Evolutionary conservation across 2,329 filamentous ascomycete genomes (phyloP).

Genomic region (Paracoccidioides brasiliensis): DNA sequence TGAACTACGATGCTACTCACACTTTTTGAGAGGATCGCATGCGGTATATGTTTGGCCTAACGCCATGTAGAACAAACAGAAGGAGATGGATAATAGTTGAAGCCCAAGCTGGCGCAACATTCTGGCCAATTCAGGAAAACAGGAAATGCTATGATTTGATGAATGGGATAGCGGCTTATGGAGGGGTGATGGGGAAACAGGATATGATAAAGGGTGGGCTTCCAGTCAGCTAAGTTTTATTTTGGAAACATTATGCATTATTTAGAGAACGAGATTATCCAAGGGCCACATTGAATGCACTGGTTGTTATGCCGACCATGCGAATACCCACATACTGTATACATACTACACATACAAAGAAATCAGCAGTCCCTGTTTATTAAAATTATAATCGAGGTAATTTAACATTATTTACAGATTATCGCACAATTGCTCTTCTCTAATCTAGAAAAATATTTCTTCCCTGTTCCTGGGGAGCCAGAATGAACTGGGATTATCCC

Average conservation of each 20-base stretch:
- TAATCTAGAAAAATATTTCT: too few relatives aligned
- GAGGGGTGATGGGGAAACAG: too few relatives aligned
- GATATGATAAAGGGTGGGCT: too few relatives aligned
- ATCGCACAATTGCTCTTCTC: too few relatives aligned
- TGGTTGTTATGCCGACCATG: not conserved
- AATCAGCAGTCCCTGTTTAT: not conserved
- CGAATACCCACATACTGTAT: not conserved
- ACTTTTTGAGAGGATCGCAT: slow-evolving; percentile 51
- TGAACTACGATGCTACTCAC: slow-evolving; percentile 9
- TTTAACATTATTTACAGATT: too few relatives aligned
- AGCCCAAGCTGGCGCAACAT: not conserved
- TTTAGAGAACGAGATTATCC: not conserved
- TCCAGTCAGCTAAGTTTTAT: not conserved
- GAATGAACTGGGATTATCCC: too few relatives aligned
- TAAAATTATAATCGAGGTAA: too few relatives aligned
- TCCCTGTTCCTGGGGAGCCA: too few relatives aligned
- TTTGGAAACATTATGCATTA: not conserved
- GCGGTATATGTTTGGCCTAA: slow-evolving; percentile 59
- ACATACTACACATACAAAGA: not conserved
- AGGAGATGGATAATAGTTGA: slow-evolving; percentile 31
- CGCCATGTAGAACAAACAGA: slow-evolving; percentile 27
- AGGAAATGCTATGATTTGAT: not conserved
- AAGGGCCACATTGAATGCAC: not conserved
- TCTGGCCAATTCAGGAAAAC: not conserved
- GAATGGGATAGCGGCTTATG: not conserved